Base-by-base conservation (phyloP, 805 yeast species). In the Candida koratica region DNA sequence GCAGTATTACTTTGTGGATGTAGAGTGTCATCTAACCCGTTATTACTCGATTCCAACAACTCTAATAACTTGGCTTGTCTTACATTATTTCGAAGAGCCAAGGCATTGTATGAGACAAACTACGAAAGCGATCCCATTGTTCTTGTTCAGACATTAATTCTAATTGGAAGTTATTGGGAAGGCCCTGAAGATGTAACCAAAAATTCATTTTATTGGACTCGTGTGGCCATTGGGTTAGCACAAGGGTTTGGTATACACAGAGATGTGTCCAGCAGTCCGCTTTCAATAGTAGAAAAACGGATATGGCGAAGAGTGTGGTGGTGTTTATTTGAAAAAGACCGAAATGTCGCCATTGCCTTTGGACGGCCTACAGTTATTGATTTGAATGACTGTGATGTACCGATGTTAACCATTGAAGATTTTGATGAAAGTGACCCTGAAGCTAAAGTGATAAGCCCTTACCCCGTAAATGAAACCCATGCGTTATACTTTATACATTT, bases 181-280 rank as follows among this genome's bases (percentile, higher is more conserved):
- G 80, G 84, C 2, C 83, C 84, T 7, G 81, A 81, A 45, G 79
- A 76, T 46, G 79, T 78, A 24, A 69, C 83, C 18, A 74, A 79
- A 36, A 81, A 79, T 52, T 73, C 79, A 2, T 77, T 73, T 49
- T 79, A 79, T 55, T 79, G 87, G 86, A 71, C 81, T 8, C 68
- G 85, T 33, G 72, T 78, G 8, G 89, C 87, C 1, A 65, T 82
- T 22, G 72, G 79, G 8, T 63, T 79, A 33, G 89, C 89, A 2
- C 88, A 82, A 52, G 83, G 84, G 9, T 71, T 77, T 49, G 95
- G 95, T 1, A 64, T 85, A 46, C 93, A 85, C 54, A 67, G 85
- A 44, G 75, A 68, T 42, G 68, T 74, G 26, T 58, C 64, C 14
- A 55, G 52, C 17, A 57, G 72, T 32, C 55, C 71, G 18, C 52